Evolutionary conservation across 108 stramenopile genomes (phyloP), one percentile per base, ranked within the genome.

Genomic region (Seminavis robusta): DNA sequence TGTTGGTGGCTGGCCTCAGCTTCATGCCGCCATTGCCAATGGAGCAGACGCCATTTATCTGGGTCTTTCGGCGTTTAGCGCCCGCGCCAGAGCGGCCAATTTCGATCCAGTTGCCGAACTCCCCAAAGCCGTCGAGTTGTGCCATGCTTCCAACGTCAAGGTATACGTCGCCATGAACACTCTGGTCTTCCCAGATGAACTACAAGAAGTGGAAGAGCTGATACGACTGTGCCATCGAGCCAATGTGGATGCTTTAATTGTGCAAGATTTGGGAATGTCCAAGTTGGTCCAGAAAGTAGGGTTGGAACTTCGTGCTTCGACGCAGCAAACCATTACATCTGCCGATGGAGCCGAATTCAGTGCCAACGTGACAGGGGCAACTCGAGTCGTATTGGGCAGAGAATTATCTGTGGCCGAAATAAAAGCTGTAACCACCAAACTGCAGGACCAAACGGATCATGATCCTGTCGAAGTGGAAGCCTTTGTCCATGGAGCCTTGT

Each of bases 401-500:
- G 86, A 87, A 67, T 45, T 87, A 0, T 59, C 60, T 19, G 54
- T 81, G 21, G 31, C 45, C 0, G 86, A 87, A 62, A 87, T 87
- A 34, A 39, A 66, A 8, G 46, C 25, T 66, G 40, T 27, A 55
- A 52, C 68, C 25, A 30, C 20, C 10, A 66, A 47, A 15, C 59
- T 21, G 5, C 42, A 43, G 15, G 17, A 16, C 10, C 42, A 43
- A 43, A 21, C 42, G 4, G 13, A 37, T 13, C 61, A 23, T 5
- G 54, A 53, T 0, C 33, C 56, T 33, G 67, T 76, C 10, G 88
- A 89, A 71, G 71, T 84, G 27, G 88, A 89, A 55, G 76, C 65
- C 15, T 89, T 89, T 67, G 83, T 85, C 0, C 88, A 89, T 54
- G 88, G 88, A 15, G 88, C 83, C 3, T 54, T 89, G 10, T 89